A percentile compares a stretch with the other conserved stretches of the same genome.
Conservation (phyloP, 305 asterid genomes). For the Plantago lanceolata region DNA sequence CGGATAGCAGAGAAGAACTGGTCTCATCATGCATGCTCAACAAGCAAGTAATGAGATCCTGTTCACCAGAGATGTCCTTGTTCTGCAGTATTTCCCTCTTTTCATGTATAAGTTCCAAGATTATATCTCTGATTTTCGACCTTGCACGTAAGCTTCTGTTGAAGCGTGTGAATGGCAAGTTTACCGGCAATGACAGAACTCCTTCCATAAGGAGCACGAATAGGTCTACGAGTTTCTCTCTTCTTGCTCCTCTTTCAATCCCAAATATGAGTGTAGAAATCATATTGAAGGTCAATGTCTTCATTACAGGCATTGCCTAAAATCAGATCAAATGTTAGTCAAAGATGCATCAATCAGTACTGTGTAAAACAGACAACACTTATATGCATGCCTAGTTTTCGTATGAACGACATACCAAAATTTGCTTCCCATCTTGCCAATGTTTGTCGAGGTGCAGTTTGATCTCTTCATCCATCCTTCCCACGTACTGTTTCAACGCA, state of each 20-base stretch:
- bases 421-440: constrained; percentile 7
- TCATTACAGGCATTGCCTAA: constrained; percentile 10
- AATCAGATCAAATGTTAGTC: not conserved
- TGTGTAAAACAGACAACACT: not conserved
- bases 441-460: constrained; percentile 3
- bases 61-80: not conserved
- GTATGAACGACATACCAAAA: not conserved
- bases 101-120: constrained; percentile 3
- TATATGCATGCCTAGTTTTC: not conserved
- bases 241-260: constrained; percentile 13
- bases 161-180: constrained; percentile 14
- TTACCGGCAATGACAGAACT: constrained; percentile 5
- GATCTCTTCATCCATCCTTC: constrained; percentile 8
- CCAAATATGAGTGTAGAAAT: constrained; percentile 3
- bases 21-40: constrained; percentile 4
- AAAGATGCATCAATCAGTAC: not conserved
- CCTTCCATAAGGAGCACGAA: constrained; percentile 2
- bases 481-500: constrained; percentile 2
- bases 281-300: constrained; percentile 9
- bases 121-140: not conserved
- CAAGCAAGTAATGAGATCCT: constrained; percentile 15
- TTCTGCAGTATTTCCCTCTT: constrained; percentile 11
- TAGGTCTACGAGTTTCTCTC: constrained; percentile 1
- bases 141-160: constrained; percentile 6
- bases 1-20: not conserved